A percentile compares a stretch with the other conserved stretches of the same genome.
These are phyloP conservation scores for Saprolegnia parasitica DNA, from an alignment of 352 stramenopile genomes.

Conservation along the genomic window DNA sequence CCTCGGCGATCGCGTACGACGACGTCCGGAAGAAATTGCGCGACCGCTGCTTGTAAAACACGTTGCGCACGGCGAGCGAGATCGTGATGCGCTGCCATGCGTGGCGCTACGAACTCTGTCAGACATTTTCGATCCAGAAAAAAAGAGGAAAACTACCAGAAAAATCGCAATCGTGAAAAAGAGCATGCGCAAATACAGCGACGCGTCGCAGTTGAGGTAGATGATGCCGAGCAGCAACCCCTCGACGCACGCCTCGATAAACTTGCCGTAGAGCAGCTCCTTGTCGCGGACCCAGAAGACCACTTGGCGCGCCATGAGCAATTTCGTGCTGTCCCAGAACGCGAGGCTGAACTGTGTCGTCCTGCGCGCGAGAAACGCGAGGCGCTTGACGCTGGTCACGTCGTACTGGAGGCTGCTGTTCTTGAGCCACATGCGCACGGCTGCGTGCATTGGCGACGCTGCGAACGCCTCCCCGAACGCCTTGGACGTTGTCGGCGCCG, in stretches of 20 bases:
- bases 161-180: constrained; percentile 73
- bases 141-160: constrained; percentile 30
- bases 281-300: constrained; percentile 59
- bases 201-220: constrained; percentile 51
- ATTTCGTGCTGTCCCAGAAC: constrained; percentile 43
- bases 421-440: constrained; percentile 46
- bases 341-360: constrained; percentile 42
- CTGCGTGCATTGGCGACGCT: constrained; percentile 50
- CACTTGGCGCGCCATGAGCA: constrained; percentile 59
- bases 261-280: constrained; percentile 56
- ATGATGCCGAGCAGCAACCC: constrained; percentile 75
- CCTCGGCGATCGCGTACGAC: constrained; percentile 71
- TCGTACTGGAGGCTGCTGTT: constrained; percentile 29
- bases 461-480: constrained; percentile 57
- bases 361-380: constrained; percentile 15
- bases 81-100: constrained; percentile 63
- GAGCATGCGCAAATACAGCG: constrained; percentile 67
- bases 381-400: constrained; percentile 21
- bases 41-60: constrained; percentile 88
- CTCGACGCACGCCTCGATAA: constrained; percentile 59
- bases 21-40: constrained; percentile 86
- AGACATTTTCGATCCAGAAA: not conserved
- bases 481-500: constrained; percentile 25
- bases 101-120: constrained; percentile 35
- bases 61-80: constrained; percentile 61